Evolutionary conservation across 495 filamentous ascomycete species (phyloP), one percentile per base, ranked within the genome.

Genomic region (Talaromyces proteolyticus): DNA sequence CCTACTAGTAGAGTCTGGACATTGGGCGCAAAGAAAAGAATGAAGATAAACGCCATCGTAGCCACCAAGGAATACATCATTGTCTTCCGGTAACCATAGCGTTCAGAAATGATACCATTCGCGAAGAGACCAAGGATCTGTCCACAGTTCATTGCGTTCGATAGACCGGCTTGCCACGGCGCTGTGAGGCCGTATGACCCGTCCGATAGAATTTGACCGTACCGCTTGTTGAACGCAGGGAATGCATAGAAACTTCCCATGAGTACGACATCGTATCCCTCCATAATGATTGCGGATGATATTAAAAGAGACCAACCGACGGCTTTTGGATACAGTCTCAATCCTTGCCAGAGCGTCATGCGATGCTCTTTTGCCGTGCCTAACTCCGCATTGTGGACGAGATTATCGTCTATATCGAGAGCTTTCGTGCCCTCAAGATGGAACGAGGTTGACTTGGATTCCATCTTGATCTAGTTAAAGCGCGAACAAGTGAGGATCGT

Each of bases 41-140:
- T 84, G 4, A 82, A 68, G 12, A 80, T 88, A 72, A 87, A 88
- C 3, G 75, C 82, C 14, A 70, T 77, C 51, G 90, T 68, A 8
- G 85, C 61, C 11, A 78, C 56, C 36, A 91, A 72, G 54, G 81
- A 88, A n/a, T 67, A 72, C 57, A 89, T 85, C 48, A 89, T 78
- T 3, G 86, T 89, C 50, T 84, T 83, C 7, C 77, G 70, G 56
- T 89, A 90, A 23, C 87, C 87, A 54, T 87, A 87, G 1, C 77
- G 73, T 55, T 91, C 87, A 17, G 85, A 88, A 18, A 86, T 78
- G 67, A 69, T 86, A 47, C 87, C 87, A 57, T 89, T 90, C 63
- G 89, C 78, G 47, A 88, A 66, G 4, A 91, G 71, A 51, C 87
- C 87, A 53, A 91, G 81, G 38, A 90, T 82, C 65, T 89, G 85